Percentiles rank a stretch among this genome's conserved stretches.
phyloP scores from a whole-genome alignment of 768 basidiomycete species.

The Leucocoprinus birnbaumii region DNA sequence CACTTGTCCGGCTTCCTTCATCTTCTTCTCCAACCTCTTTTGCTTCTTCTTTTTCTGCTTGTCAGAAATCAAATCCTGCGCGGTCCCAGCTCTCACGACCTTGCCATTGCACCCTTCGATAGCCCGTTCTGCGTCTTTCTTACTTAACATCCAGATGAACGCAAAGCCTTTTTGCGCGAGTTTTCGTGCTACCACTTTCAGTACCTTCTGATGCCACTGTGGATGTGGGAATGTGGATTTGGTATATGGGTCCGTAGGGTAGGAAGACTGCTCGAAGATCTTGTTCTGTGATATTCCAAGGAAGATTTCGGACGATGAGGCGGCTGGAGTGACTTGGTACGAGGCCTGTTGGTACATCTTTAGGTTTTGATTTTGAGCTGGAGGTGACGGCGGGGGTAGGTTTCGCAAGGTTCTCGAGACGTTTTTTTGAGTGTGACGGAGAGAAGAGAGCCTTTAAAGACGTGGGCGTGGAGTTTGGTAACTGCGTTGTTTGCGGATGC shows the following conservation, averaged over 20 bases:
- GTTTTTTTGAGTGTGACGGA: constrained; percentile 87
- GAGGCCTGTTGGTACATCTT: constrained; percentile 21
- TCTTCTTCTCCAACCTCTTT: constrained; percentile 50
- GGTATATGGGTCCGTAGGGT: constrained; percentile 83
- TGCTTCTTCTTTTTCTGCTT: constrained; percentile 72
- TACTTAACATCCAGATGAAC: constrained; percentile 91
- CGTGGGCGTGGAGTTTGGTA: constrained; percentile 83
- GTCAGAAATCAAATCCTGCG: constrained; percentile 48
- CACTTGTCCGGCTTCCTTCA: constrained; percentile 34
- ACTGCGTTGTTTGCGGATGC: constrained; percentile 68
- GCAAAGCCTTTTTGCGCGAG: constrained; percentile 79
- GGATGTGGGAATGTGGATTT: constrained; percentile 71
- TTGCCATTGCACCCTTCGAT: constrained; percentile 79
- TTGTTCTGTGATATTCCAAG: constrained; percentile 78
- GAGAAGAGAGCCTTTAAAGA: constrained; percentile 87
- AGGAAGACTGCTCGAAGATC: constrained; percentile 86
- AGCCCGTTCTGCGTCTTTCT: constrained; percentile 81
- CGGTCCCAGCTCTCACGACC: constrained; percentile 61
- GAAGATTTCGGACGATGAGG: constrained; percentile 89
- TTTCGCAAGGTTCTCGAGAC: constrained; percentile 66
- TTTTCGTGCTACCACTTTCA: constrained; percentile 20
- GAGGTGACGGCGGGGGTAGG: constrained; percentile 12
- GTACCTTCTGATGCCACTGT: constrained; percentile 28
- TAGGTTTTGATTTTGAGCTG: constrained; percentile 14
- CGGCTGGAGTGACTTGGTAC: constrained; percentile 72